Conservation (phyloP, 305 asterid genomes). For the Stenogyne calaminthoides region DNA sequence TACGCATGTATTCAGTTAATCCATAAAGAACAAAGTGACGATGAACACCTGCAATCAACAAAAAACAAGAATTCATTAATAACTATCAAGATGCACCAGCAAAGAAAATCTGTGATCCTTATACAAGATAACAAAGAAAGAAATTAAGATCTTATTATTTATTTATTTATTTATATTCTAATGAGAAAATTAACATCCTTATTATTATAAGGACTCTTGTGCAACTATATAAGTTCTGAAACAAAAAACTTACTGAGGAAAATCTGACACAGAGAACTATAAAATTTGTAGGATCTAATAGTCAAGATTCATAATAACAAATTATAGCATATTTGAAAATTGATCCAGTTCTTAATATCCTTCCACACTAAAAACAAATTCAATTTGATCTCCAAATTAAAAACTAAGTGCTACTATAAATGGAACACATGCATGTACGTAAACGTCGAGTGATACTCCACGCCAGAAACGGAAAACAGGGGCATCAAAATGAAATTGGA, state of each 20-base stretch:
- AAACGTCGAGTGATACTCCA: background rate
- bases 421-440: constrained; percentile 20
- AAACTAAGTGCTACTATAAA: background rate
- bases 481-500: background rate
- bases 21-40: constrained; percentile 70
- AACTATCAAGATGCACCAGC: background rate
- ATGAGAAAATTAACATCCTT: background rate
- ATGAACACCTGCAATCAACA: constrained; percentile 67
- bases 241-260: background rate
- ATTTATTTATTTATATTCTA: background rate
- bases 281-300: constrained; percentile 3
- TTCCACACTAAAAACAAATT: background rate
- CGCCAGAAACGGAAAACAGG: background rate
- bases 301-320: background rate
- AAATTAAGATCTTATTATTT: background rate
- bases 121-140: background rate
- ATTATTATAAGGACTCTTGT: background rate
- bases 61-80: constrained; percentile 2
- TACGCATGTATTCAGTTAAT: constrained; percentile 56
- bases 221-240: background rate
- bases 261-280: background rate
- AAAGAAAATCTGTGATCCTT: constrained; percentile 2
- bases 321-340: background rate
- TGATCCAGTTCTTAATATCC: background rate
- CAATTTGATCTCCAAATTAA: background rate